Conservation (phyloP, 192 early-diverging fungal genomes). For the Coemansia sp. region DNA sequence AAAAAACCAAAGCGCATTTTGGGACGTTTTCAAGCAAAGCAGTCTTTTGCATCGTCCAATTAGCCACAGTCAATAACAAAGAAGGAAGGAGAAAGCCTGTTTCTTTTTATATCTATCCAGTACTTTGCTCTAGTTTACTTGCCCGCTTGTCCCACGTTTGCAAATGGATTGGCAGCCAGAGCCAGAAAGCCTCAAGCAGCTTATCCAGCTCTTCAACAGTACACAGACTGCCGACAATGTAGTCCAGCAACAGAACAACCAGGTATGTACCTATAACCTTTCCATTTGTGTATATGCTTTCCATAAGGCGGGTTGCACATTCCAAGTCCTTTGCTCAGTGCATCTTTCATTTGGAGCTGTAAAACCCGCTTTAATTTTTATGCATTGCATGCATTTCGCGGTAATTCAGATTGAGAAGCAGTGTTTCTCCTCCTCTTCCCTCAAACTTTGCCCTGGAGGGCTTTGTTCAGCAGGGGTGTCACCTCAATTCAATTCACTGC, state of each 20-base stretch:
- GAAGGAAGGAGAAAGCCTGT: neutral
- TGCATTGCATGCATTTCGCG: neutral
- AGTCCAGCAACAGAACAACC: constrained; percentile 69
- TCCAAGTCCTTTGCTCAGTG: neutral
- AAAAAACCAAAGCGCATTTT: neutral
- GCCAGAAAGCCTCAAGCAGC: constrained; percentile 73
- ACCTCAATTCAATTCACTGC: no score
- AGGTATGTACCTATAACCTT: constrained; percentile 56
- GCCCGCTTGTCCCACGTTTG: neutral
- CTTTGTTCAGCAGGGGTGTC: no score
- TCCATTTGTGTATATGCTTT: neutral
- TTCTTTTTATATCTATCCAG: neutral
- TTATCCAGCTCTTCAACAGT: constrained; percentile 73
- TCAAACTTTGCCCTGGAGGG: no score
- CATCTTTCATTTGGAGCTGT: neutral
- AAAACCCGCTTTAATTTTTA: neutral
- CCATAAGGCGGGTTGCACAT: neutral
- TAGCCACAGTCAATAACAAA: neutral
- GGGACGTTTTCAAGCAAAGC: neutral
- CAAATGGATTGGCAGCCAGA: constrained; percentile 74
- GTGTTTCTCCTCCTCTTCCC: neutral
- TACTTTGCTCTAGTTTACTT: neutral
- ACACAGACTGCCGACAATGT: constrained; percentile 69
- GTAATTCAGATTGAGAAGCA: neutral
- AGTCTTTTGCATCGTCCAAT: neutral